Evolutionary conservation across 1,139 yeast genomes (phyloP).

Genomic region (Geotrichum reessii): DNA sequence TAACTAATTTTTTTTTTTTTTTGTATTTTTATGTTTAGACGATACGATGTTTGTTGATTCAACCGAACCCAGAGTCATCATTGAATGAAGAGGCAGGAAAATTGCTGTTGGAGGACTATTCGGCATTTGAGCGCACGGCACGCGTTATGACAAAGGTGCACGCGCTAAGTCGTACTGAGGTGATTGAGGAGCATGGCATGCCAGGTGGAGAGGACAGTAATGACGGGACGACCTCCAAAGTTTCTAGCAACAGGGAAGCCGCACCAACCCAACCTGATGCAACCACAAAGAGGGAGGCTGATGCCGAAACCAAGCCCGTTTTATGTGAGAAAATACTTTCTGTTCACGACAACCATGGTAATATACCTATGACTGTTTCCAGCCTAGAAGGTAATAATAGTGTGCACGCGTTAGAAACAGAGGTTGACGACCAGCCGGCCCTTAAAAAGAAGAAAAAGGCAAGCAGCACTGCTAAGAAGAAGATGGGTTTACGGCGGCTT

Average conservation of each 20-base stretch:
- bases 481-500: slow-evolving; percentile 5
- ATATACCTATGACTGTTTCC: background rate
- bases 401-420: background rate
- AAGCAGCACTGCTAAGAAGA: slow-evolving; percentile 1
- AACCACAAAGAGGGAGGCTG: background rate
- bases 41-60: slow-evolving; percentile 33
- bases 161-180: slow-evolving; percentile 23
- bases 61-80: slow-evolving; percentile 37
- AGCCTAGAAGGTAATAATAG: background rate
- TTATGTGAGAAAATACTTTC: background rate
- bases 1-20: background rate
- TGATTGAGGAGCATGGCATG: slow-evolving; percentile 3
- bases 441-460: slow-evolving; percentile 5
- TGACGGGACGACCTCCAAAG: background rate
- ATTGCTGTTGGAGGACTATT: slow-evolving; percentile 31
- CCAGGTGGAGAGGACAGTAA: slow-evolving; percentile 1
- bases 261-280: background rate
- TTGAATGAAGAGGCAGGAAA: slow-evolving; percentile 37
- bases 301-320: background rate
- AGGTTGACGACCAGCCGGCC: background rate
- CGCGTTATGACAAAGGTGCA: slow-evolving; percentile 33
- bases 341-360: background rate
- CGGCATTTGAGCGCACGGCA: slow-evolving; percentile 30
- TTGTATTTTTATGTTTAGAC: slow-evolving; percentile 21
- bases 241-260: background rate